Percentiles rank a stretch among this genome's conserved stretches.
These are phyloP conservation scores for Wickerhamiella azymoides DNA, from an alignment of 805 yeast species.

Conservation along the genomic window DNA sequence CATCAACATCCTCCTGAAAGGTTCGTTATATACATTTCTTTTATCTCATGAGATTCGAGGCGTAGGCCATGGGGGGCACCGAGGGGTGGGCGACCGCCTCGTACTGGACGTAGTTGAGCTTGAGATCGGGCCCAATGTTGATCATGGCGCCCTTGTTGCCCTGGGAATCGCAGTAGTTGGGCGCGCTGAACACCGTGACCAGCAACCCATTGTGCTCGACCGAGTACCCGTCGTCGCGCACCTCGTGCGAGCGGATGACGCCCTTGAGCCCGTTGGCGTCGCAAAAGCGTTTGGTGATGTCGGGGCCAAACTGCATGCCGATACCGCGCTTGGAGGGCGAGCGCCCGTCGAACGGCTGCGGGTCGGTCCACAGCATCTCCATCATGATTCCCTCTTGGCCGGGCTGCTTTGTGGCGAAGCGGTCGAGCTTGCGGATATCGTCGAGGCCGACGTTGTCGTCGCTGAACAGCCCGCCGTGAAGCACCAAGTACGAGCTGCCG, in stretches of 20 bases:
- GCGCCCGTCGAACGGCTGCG: constrained; percentile 65
- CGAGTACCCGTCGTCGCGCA: constrained; percentile 81
- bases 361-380: constrained; percentile 97
- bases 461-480: constrained; percentile 93
- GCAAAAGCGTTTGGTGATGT: constrained; percentile 71
- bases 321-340: constrained; percentile 87
- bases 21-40: too few relatives aligned
- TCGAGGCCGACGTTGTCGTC: constrained; percentile 55
- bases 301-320: constrained; percentile 95
- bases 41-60: constrained; percentile 27
- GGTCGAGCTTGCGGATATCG: constrained; percentile 57
- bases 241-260: constrained; percentile 89
- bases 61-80: constrained; percentile 88
- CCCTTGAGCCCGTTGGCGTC: constrained; percentile 56
- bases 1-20: too few relatives aligned
- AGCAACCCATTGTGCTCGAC: constrained; percentile 75
- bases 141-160: constrained; percentile 87
- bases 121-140: constrained; percentile 41
- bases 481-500: constrained; percentile 64
- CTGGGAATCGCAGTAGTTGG: constrained; percentile 88
- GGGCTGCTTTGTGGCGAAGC: constrained; percentile 63
- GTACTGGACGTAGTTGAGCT: constrained; percentile 46
- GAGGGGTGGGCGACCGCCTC: constrained; percentile 82
- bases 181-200: constrained; percentile 94
- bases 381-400: constrained; percentile 84